These are phyloP conservation scores for Kwoniella europaea DNA, from an alignment of 768 basidiomycete genomes.

Conservation along the genomic window DNA sequence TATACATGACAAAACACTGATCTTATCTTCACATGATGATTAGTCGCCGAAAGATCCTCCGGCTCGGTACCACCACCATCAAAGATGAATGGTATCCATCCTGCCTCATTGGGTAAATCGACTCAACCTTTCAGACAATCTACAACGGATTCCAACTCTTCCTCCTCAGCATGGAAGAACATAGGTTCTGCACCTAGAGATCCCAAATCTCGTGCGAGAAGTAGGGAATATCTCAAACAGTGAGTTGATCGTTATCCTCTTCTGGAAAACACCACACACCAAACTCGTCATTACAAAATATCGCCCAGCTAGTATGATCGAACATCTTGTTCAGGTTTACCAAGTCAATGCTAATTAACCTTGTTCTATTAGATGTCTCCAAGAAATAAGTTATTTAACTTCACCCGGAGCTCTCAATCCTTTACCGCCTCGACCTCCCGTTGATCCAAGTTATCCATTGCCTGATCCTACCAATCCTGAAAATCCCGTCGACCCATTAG, in stretches of 20 bases:
- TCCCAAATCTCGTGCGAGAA: slow-evolving; percentile 92
- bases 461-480: neutral
- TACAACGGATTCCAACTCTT: slow-evolving; percentile 57
- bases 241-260: slow-evolving; percentile 59
- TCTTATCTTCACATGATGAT: neutral
- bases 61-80: neutral
- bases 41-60: slow-evolving; percentile 15
- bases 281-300: too few relatives aligned
- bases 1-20: neutral
- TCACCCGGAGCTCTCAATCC: slow-evolving; percentile 98
- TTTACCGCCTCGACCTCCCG: slow-evolving; percentile 76
- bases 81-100: slow-evolving; percentile 32
- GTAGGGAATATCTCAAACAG: slow-evolving; percentile 97
- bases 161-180: slow-evolving; percentile 59
- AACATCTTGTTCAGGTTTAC: too few relatives aligned
- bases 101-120: slow-evolving; percentile 38
- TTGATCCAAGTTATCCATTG: slow-evolving; percentile 23
- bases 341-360: slow-evolving; percentile 25
- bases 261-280: neutral
- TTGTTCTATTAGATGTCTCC: slow-evolving; percentile 72
- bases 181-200: slow-evolving; percentile 79
- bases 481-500: slow-evolving; percentile 15
- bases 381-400: slow-evolving; percentile 96
- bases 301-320: too few relatives aligned
- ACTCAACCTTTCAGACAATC: slow-evolving; percentile 23